Percentiles rank a stretch among this genome's conserved stretches.
These are phyloP conservation scores for Reticulascus tulasneorum DNA, from an alignment of 2,329 filamentous ascomycete species.

Conservation along the genomic window DNA sequence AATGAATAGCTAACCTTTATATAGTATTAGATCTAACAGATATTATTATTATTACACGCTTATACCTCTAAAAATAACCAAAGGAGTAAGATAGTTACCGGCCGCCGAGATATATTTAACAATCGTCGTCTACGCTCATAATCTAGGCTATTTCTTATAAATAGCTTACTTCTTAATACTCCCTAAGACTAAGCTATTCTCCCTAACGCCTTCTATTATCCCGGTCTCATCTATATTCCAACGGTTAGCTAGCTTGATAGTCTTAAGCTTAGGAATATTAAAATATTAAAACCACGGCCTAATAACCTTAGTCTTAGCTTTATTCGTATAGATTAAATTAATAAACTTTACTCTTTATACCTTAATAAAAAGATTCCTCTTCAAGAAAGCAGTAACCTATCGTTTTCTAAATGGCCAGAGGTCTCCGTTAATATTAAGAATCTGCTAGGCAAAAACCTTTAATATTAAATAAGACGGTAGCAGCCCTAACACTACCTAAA, in stretches of 20 bases:
- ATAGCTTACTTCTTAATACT: background rate
- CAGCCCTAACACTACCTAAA: background rate
- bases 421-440: background rate
- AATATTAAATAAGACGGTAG: background rate
- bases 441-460: fast-evolving
- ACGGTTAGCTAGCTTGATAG: background rate
- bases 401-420: background rate
- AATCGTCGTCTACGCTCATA: conserved; percentile 13
- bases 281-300: background rate
- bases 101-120: conserved; percentile 14
- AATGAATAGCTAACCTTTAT: conserved; percentile 10
- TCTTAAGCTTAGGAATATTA: background rate
- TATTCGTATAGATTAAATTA: background rate
- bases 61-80: conserved; percentile 17
- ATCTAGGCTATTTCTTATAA: conserved; percentile 7
- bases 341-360: background rate
- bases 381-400: background rate
- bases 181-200: conserved; percentile 6
- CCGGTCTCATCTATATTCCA: conserved; percentile 11
- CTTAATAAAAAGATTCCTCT: background rate
- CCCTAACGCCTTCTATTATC: conserved; percentile 3
- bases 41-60: conserved; percentile 14
- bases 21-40: conserved; percentile 1
- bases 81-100: background rate
- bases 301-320: background rate